Evolutionary conservation across 148 eudicot genomes (phyloP).

Genomic region (Suaeda aralocaspica): DNA sequence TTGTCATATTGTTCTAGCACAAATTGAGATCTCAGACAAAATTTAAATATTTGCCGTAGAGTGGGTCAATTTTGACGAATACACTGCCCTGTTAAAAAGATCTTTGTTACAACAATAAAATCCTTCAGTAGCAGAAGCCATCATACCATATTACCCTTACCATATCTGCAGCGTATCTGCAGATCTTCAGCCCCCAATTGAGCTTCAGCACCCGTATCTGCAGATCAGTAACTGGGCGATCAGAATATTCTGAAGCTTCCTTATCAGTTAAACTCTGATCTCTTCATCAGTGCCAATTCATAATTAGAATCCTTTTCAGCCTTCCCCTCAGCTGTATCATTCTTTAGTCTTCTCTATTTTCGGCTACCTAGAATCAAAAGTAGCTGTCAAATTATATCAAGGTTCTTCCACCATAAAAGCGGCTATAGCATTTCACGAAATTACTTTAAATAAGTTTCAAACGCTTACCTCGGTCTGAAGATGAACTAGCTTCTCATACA

Average conservation of each 20-base stretch:
- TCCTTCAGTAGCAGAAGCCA: not conserved
- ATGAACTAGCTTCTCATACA: conserved; percentile 54
- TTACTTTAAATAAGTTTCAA: not conserved
- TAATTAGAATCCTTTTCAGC: conserved; percentile 31
- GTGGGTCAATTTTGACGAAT: conserved; percentile 5
- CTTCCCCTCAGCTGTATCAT: conserved; percentile 39
- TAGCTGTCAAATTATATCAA: conserved; percentile 8
- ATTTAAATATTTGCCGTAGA: not conserved
- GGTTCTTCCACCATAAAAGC: not conserved
- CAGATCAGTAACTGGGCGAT: conserved; percentile 28
- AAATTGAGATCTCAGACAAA: conserved; percentile 13
- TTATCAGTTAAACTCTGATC: conserved; percentile 30
- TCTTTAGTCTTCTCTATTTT: conserved; percentile 80
- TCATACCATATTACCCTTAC: conserved; percentile 41
- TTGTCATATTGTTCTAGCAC: conserved; percentile 34
- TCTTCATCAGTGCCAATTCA: conserved; percentile 32
- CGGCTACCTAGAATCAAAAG: conserved; percentile 57
- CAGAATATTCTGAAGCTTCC: conserved; percentile 31
- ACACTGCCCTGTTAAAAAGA: conserved; percentile 1
- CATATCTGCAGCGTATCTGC: no score
- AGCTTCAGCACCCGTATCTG: conserved; percentile 27
- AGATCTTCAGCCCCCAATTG: no score
- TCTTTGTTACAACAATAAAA: conserved; percentile 1
- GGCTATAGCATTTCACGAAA: not conserved
- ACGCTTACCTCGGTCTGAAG: conserved; percentile 72